Evolutionary conservation across 345 rosid species (phyloP).

Genomic region (Schrenkiella parvula): DNA sequence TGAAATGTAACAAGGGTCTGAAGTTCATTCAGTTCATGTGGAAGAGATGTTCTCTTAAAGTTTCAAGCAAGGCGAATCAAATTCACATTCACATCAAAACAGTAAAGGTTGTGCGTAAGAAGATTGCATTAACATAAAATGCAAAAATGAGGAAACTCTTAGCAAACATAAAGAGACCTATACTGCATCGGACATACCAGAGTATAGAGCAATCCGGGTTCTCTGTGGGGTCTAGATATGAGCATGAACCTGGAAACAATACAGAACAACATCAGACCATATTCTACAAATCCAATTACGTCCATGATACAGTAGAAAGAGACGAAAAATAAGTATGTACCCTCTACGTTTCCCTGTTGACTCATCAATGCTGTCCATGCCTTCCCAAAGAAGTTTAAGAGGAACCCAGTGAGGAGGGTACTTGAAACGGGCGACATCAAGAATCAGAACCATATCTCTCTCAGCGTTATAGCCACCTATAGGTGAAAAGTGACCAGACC

Average conservation of each 20-base stretch:
- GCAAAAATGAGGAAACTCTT: neutral
- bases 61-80: neutral
- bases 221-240: slow-evolving; percentile 67
- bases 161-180: neutral
- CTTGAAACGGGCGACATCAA: slow-evolving; percentile 96
- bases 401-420: slow-evolving; percentile 99
- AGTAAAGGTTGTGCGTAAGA: neutral
- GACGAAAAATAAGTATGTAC: slow-evolving; percentile 32
- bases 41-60: neutral
- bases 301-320: neutral
- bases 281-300: neutral
- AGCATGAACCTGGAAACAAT: slow-evolving; percentile 73
- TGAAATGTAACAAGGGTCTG: neutral
- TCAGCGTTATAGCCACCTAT: slow-evolving; percentile 90
- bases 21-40: neutral
- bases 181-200: slow-evolving; percentile 43
- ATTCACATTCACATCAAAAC: neutral
- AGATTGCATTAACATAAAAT: neutral
- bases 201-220: slow-evolving; percentile 84
- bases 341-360: slow-evolving; percentile 73
- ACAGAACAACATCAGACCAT: slow-evolving; percentile 7
- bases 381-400: slow-evolving; percentile 86
- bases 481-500: slow-evolving; percentile 95
- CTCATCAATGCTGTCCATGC: slow-evolving; percentile 67
- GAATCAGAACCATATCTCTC: slow-evolving; percentile 87